Conservation (phyloP, 768 basidiomycete species). For the Sutorius australiensis region DNA sequence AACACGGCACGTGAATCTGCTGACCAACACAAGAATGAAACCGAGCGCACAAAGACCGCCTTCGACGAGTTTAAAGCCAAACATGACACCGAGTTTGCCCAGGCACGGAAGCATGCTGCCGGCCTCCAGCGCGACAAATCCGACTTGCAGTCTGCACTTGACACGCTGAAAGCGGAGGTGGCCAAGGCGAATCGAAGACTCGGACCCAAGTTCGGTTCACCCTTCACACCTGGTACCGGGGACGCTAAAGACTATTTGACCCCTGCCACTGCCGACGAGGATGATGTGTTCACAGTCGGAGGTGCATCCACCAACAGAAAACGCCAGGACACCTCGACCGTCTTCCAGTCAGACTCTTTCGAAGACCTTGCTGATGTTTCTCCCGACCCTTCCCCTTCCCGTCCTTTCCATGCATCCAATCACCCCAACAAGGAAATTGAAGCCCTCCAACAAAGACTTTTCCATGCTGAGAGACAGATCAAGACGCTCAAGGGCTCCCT, state of each 20-base stretch:
- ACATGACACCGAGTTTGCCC: slow-evolving; percentile 93
- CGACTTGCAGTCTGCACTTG: slow-evolving; percentile 80
- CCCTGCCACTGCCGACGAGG: slow-evolving; percentile 51
- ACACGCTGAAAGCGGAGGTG: slow-evolving; percentile 69
- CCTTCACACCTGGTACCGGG: slow-evolving; percentile 62
- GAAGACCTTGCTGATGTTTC: slow-evolving; percentile 50
- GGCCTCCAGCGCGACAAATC: slow-evolving; percentile 88
- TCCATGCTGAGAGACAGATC: slow-evolving; percentile 85
- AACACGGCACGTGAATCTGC: slow-evolving; percentile 66
- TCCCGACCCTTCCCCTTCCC: slow-evolving; percentile 60
- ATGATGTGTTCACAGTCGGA: slow-evolving; percentile 64
- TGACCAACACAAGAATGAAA: slow-evolving; percentile 85
- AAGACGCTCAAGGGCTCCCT: slow-evolving; percentile 75
- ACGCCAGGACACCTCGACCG: slow-evolving; percentile 47
- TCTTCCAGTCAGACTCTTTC: slow-evolving; percentile 44
- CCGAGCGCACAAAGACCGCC: slow-evolving; percentile 60
- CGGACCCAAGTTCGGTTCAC: slow-evolving; percentile 61
- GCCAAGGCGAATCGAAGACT: slow-evolving; percentile 59
- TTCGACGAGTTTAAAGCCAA: slow-evolving; percentile 79
- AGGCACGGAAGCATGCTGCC: slow-evolving; percentile 83
- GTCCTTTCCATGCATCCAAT: slow-evolving; percentile 64
- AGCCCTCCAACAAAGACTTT: slow-evolving; percentile 71
- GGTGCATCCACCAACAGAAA: slow-evolving; percentile 62
- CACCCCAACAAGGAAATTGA: slow-evolving; percentile 82
- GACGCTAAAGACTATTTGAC: slow-evolving; percentile 49